A percentile compares a stretch with the other conserved stretches of the same genome.
Conservation (phyloP, 78 protist species). For the Dictyostelium capitatum region DNA sequence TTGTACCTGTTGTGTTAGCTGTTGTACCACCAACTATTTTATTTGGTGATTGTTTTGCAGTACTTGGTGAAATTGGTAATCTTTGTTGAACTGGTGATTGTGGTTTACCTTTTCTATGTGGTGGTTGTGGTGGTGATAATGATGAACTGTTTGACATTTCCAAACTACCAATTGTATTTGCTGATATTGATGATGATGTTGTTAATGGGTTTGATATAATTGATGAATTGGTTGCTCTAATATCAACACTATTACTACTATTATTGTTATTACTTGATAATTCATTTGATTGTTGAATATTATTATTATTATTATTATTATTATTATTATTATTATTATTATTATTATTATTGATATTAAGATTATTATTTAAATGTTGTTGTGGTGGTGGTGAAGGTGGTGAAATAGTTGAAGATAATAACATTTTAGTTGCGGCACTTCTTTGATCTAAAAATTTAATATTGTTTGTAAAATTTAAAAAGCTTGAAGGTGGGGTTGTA, state of each 20-base stretch:
- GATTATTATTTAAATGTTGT: neutral
- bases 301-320: neutral
- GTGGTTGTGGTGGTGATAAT: neutral
- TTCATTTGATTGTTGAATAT: neutral
- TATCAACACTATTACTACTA: neutral
- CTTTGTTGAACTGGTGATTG: neutral
- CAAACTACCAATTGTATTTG: neutral
- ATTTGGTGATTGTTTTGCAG: neutral
- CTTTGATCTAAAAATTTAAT: neutral
- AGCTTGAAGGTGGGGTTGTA: constrained; percentile 20
- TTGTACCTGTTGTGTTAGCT: neutral
- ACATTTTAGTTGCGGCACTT: neutral
- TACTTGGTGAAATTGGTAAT: neutral
- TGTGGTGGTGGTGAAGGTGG: neutral
- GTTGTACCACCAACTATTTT: neutral
- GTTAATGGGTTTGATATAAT: neutral
- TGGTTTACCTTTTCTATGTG: neutral
- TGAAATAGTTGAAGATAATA: neutral
- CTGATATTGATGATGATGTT: neutral
- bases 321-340: neutral
- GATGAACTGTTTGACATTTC: neutral
- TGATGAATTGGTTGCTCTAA: constrained; percentile 18
- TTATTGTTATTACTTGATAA: neutral
- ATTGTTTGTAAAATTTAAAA: constrained; percentile 9
- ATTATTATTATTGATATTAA: neutral